Evolutionary conservation across 1,139 yeast genomes (phyloP).

Genomic region (Geotrichum candidum): DNA sequence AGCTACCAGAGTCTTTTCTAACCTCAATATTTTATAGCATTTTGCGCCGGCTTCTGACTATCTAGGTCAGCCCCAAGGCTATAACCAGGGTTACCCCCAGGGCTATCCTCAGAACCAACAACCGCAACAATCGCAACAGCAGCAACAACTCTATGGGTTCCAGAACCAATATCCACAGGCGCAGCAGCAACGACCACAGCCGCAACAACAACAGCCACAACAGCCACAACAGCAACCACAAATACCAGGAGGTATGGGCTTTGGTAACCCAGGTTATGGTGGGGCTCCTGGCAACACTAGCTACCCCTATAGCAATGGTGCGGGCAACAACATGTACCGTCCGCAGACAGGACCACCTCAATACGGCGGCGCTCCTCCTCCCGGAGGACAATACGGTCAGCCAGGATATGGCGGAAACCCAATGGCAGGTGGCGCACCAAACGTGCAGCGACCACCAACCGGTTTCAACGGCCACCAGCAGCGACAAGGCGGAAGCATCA

Average conservation of each 20-base stretch:
- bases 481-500: conserved; percentile 12
- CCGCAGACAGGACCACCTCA: background rate
- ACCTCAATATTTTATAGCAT: background rate
- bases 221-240: background rate
- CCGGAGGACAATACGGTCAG: background rate
- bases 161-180: background rate
- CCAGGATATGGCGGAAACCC: background rate
- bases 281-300: background rate
- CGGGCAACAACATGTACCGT: background rate
- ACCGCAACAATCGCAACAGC: background rate
- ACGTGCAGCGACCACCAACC: conserved; percentile 6
- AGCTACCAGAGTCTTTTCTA: background rate
- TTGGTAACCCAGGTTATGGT: background rate
- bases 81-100: background rate
- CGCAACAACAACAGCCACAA: no score
- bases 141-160: background rate
- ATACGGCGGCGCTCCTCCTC: background rate
- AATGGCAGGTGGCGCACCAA: background rate
- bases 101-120: background rate
- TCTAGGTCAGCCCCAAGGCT: conserved; percentile 1
- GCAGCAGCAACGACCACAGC: background rate
- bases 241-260: background rate
- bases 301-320: background rate
- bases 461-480: conserved; percentile 1
- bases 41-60: background rate